Evolutionary conservation across 108 stramenopile species (phyloP).

Genomic region (Cyclotella kingstonii): DNA sequence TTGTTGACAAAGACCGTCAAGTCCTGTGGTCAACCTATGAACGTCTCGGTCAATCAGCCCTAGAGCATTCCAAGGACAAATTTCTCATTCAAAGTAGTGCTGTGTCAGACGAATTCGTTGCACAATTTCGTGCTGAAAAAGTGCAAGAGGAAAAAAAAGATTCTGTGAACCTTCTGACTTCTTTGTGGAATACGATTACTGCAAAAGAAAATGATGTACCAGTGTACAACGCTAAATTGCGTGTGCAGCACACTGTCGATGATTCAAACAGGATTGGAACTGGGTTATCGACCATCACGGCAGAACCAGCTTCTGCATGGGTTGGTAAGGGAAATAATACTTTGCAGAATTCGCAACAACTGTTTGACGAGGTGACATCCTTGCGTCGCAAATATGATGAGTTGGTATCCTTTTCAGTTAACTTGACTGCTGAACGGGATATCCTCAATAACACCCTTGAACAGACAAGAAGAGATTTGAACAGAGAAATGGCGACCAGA

Average conservation of each 20-base stretch:
- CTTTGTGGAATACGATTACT: slow-evolving; percentile 79
- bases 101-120: slow-evolving; percentile 54
- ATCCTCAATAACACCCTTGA: slow-evolving; percentile 90
- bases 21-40: slow-evolving; percentile 79
- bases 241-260: slow-evolving; percentile 73
- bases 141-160: slow-evolving; percentile 43
- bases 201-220: slow-evolving; percentile 17
- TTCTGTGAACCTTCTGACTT: slow-evolving; percentile 70
- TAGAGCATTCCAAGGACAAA: slow-evolving; percentile 91
- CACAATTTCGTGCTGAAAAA: slow-evolving; percentile 23
- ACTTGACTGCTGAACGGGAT: slow-evolving; percentile 92
- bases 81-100: slow-evolving; percentile 82
- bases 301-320: no score
- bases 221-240: slow-evolving; percentile 80
- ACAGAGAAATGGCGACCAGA: slow-evolving; percentile 72
- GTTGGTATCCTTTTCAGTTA: slow-evolving; percentile 87
- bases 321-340: slow-evolving; percentile 20
- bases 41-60: slow-evolving; percentile 85
- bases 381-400: slow-evolving; percentile 93
- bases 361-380: slow-evolving; percentile 62
- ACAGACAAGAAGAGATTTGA: slow-evolving; percentile 87
- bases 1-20: slow-evolving; percentile 89
- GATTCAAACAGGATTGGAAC: slow-evolving; percentile 1
- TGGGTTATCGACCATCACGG: no score
- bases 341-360: slow-evolving; percentile 59